Evolutionary conservation across 2,329 filamentous ascomycete genomes (phyloP).

Genomic region (Trichoderma arundinaceum): DNA sequence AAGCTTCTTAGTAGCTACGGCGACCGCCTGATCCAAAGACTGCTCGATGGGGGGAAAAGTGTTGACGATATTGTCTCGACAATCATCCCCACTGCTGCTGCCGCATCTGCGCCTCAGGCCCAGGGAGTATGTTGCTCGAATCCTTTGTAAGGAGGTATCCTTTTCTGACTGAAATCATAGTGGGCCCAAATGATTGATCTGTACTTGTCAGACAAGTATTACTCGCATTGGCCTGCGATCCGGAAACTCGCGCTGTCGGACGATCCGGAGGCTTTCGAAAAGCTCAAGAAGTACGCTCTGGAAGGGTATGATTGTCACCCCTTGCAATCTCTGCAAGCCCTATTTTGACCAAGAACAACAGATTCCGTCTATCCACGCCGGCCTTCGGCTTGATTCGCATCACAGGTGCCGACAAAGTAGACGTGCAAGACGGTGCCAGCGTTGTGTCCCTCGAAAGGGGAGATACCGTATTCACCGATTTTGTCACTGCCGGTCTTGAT

Average conservation of each 20-base stretch:
- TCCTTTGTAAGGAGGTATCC: constrained; percentile 42
- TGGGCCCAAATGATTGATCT: constrained; percentile 56
- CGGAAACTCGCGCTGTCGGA: constrained; percentile 52
- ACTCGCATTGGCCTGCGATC: constrained; percentile 55
- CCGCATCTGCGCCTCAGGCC: constrained; percentile 64
- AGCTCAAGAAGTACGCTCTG: constrained; percentile 54
- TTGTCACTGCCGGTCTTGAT: constrained; percentile 56
- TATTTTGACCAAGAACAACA: constrained; percentile 31
- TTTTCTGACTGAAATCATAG: constrained; percentile 33
- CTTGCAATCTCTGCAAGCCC: neutral
- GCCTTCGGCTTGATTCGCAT: constrained; percentile 56
- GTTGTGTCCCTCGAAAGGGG: constrained; percentile 45
- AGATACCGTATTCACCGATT: constrained; percentile 58
- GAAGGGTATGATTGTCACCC: constrained; percentile 44
- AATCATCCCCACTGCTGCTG: constrained; percentile 61
- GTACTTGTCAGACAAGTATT: constrained; percentile 54
- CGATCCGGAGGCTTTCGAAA: constrained; percentile 51
- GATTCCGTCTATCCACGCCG: constrained; percentile 53
- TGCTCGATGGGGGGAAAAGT: constrained; percentile 59
- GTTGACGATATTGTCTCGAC: constrained; percentile 62
- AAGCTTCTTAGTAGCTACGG: constrained; percentile 61
- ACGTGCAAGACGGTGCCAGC: constrained; percentile 44
- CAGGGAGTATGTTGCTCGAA: constrained; percentile 42
- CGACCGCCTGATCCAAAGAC: constrained; percentile 55
- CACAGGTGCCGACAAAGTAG: constrained; percentile 43